Evolutionary conservation across 805 yeast species (phyloP).

Genomic region (Candida alai): DNA sequence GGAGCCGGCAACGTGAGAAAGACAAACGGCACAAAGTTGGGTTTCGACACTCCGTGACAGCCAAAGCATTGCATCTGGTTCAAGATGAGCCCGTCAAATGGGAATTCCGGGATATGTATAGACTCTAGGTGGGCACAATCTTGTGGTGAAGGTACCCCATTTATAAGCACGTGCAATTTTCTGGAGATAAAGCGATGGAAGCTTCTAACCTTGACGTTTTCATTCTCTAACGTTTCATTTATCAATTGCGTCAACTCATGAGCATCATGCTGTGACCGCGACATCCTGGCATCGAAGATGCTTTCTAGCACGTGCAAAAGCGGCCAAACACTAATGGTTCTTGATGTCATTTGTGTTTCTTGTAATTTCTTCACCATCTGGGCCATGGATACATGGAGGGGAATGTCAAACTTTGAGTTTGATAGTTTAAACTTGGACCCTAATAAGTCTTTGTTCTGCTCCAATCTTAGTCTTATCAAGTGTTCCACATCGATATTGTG

Average conservation of each 20-base stretch:
- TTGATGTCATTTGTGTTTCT: conserved; percentile 50
- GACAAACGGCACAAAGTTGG: conserved; percentile 55
- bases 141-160: conserved; percentile 8
- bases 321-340: conserved; percentile 72
- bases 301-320: conserved; percentile 68
- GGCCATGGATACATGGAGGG: conserved; percentile 57
- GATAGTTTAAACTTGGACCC: conserved; percentile 19
- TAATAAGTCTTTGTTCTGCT: conserved; percentile 7
- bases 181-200: conserved; percentile 14
- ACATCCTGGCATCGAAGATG: conserved; percentile 68
- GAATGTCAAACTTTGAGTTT: conserved; percentile 32
- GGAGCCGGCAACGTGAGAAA: conserved; percentile 79
- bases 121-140: conserved; percentile 11
- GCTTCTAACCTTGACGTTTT: conserved; percentile 45
- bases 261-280: conserved; percentile 86
- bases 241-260: conserved; percentile 85
- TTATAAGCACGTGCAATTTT: conserved; percentile 8
- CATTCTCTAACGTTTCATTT: conserved; percentile 72
- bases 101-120: conserved; percentile 55
- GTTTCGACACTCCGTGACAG: conserved; percentile 61
- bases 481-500: conserved; percentile 16
- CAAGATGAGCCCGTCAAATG: conserved; percentile 65
- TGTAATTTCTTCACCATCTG: conserved; percentile 54
- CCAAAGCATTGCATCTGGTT: conserved; percentile 67
- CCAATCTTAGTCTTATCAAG: conserved; percentile 11